Evolutionary conservation across 2,329 filamentous ascomycete species (phyloP), one percentile per base, ranked within the genome.

Genomic region (Colletotrichum viniferum): DNA sequence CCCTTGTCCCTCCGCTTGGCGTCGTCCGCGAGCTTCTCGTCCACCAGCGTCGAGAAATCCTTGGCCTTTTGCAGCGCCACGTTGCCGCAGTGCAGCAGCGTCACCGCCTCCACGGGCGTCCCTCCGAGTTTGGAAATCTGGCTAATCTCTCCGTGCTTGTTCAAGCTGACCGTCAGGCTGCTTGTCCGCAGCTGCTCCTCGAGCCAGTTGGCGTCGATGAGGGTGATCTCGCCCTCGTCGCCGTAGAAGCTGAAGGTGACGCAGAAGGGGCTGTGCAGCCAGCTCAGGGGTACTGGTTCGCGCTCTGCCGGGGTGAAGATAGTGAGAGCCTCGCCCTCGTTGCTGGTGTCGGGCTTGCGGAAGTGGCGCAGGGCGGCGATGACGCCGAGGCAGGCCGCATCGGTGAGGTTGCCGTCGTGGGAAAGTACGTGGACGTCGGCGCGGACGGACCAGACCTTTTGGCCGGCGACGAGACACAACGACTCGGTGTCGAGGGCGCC

Each of bases 401-500:
- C 96, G 43, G 97, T 92, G 56, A 99, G 88, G 79, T 96, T 96
- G 69, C 97, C 97, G 83, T 98, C 96, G 82, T 96, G 95, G 66
- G 95, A 94, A 61, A 98, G 90, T 62, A 98, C 92, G 85, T 99
- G 97, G 26, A 98, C 91, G 83, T 98, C 96, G 24, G 95, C 96
- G 73, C 96, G 93, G 77, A 99, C 90, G 76, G 94, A 94, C 92
- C 97, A 99, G 87, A 95, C 97, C 84, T 97, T 98, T 76, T 94
- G 90, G 9, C 95, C 96, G 13, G 97, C 96, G 32, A 98, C 89
- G 26, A 99, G 95, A 84, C 97, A 99, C 60, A 99, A 90, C 5
- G 96, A 98, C 85, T 99, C 97, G 38, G 96, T 98, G 84, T 98
- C 96, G 55, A 99, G 91, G 8, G 97, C 96, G 79, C 94, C 94